These are phyloP conservation scores for Prunus fruticosa DNA, from an alignment of 306 rosid genomes.

Conservation along the genomic window DNA sequence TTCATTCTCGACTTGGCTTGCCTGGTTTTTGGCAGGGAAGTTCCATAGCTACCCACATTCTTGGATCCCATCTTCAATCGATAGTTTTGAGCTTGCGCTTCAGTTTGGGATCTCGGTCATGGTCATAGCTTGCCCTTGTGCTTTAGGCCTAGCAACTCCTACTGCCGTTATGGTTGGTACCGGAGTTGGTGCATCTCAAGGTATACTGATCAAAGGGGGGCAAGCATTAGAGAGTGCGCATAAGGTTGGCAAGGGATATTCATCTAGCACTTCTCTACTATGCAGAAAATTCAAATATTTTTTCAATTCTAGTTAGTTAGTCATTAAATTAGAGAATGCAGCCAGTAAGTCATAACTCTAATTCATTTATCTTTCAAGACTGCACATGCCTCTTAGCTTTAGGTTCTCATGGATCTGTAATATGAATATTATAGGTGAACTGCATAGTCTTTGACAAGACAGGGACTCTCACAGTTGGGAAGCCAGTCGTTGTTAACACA, in stretches of 20 bases:
- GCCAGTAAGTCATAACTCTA: too few species aligned
- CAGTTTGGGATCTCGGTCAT: slow-evolving; percentile 89
- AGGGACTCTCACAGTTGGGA: slow-evolving; percentile 85
- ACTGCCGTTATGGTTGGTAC: slow-evolving; percentile 95
- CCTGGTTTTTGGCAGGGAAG: slow-evolving; percentile 72
- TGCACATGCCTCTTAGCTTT: neutral
- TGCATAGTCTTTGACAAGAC: slow-evolving; percentile 93
- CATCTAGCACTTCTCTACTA: neutral
- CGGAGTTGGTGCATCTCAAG: slow-evolving; percentile 90
- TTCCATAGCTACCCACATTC: slow-evolving; percentile 61
- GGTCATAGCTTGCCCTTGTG: slow-evolving; percentile 98
- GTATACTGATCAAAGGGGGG: slow-evolving; percentile 88
- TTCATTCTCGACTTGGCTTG: slow-evolving; percentile 68
- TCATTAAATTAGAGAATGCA: neutral
- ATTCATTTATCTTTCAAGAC: neutral
- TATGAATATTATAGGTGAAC: slow-evolving; percentile 45
- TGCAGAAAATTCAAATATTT: neutral
- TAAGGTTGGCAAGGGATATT: slow-evolving; percentile 45
- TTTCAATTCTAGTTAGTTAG: neutral
- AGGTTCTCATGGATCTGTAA: neutral
- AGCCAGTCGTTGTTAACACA: slow-evolving; percentile 68
- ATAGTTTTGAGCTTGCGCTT: slow-evolving; percentile 80
- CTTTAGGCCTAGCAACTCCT: slow-evolving; percentile 88
- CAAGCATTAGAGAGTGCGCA: slow-evolving; percentile 80
- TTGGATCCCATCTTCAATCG: slow-evolving; percentile 74